Evolutionary conservation across 2,329 filamentous ascomycete genomes (phyloP).

Genomic region (Paecilomyces niveus): DNA sequence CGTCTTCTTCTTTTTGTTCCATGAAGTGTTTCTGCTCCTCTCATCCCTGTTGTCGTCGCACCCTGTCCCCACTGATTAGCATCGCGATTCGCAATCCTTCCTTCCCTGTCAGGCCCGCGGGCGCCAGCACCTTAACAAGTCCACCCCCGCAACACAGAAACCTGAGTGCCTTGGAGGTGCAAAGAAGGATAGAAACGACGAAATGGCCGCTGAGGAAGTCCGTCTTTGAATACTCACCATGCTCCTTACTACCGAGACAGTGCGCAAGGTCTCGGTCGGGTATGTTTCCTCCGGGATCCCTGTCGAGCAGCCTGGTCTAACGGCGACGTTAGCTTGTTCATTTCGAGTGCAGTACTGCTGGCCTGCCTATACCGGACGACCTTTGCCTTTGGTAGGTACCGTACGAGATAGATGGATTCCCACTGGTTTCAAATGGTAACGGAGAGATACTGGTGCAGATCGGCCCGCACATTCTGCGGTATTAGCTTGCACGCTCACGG

Average conservation of each 20-base stretch:
- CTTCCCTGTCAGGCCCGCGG: neutral
- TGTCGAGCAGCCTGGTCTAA: slow-evolving; percentile 9
- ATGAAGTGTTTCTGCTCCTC: neutral
- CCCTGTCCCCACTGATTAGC: neutral
- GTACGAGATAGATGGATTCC: neutral
- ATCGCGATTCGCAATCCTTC: neutral
- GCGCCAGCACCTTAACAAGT: neutral
- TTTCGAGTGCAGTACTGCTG: slow-evolving; percentile 28
- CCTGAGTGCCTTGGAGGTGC: neutral
- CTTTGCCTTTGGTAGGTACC: slow-evolving; percentile 31
- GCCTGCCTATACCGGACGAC: slow-evolving; percentile 28
- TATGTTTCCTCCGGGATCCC: slow-evolving; percentile 5
- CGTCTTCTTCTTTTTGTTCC: neutral
- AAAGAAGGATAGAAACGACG: neutral
- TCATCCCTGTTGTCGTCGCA: neutral
- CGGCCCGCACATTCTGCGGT: slow-evolving; percentile 39
- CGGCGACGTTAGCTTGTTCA: slow-evolving; percentile 11
- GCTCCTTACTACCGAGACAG: neutral
- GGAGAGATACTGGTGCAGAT: slow-evolving; percentile 24
- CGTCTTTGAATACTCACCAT: neutral
- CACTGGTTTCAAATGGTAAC: slow-evolving; percentile 4
- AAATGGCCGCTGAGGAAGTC: neutral
- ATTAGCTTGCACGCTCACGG: slow-evolving; percentile 34
- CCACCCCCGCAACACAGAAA: neutral
- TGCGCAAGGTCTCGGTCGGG: slow-evolving; percentile 22